Evolutionary conservation across 345 rosid genomes (phyloP).

Genomic region (Populus davidiana): DNA sequence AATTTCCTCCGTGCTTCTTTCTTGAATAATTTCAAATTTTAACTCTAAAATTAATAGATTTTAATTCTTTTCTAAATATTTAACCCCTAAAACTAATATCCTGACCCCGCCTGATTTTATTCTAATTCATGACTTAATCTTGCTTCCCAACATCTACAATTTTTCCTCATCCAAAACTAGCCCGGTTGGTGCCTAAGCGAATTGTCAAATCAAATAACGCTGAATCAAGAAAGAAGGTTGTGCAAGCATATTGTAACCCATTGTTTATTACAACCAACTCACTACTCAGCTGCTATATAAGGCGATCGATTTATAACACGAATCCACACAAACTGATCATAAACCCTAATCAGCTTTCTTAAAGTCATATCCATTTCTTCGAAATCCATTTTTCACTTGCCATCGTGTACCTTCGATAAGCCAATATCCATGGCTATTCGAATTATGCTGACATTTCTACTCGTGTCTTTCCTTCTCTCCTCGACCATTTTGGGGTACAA

Average conservation of each 20-base stretch:
- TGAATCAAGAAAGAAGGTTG: background rate
- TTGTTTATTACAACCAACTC: background rate
- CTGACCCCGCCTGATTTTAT: too few species aligned
- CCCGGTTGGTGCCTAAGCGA: too few species aligned
- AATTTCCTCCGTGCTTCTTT: too few species aligned
- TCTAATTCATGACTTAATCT: too few species aligned
- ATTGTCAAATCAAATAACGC: too few species aligned
- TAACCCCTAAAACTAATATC: too few species aligned
- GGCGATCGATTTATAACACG: background rate
- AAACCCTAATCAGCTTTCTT: background rate
- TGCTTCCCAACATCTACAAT: background rate
- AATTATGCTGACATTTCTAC: conserved; percentile 21
- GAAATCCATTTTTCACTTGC: background rate
- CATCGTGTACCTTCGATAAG: background rate
- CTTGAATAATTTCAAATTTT: too few species aligned
- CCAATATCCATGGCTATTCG: conserved; percentile 40
- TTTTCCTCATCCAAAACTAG: background rate
- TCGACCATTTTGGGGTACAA: conserved; percentile 12
- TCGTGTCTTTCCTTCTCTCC: conserved; percentile 28
- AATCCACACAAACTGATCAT: background rate
- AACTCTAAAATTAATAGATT: too few species aligned
- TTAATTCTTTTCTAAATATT: too few species aligned
- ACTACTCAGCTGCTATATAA: background rate
- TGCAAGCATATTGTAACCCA: conserved; percentile 2
- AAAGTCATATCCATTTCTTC: background rate